Evolutionary conservation across 2,329 filamentous ascomycete genomes (phyloP).

Genomic region (Trichoderma cornu-damae): DNA sequence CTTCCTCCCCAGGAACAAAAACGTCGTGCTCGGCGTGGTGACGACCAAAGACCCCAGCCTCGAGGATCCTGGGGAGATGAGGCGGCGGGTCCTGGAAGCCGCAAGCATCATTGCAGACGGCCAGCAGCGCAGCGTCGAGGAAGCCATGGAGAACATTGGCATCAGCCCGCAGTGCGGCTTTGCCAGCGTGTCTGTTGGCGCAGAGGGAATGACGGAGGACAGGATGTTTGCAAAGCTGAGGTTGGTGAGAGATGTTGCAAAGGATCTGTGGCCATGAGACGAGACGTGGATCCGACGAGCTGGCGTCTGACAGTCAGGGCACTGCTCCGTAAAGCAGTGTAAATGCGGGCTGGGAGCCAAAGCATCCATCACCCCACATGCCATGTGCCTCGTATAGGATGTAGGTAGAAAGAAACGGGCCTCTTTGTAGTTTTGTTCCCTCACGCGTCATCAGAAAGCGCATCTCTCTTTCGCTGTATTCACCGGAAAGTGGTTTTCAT

Average conservation of each 20-base stretch:
- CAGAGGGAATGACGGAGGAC: constrained; percentile 58
- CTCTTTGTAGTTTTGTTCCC: too few species aligned
- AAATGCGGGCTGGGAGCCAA: background rate
- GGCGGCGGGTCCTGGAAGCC: constrained; percentile 49
- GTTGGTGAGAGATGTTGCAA: constrained; percentile 61
- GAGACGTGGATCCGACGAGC: background rate
- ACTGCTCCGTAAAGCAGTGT: background rate
- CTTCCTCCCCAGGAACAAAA: constrained; percentile 55
- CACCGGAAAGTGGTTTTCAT: too few species aligned
- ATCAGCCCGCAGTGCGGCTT: constrained; percentile 68
- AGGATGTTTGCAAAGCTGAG: constrained; percentile 68
- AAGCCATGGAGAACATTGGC: constrained; percentile 60
- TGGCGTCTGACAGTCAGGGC: background rate
- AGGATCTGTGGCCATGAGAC: constrained; percentile 52
- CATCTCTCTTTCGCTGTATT: too few species aligned
- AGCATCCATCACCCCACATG: background rate
- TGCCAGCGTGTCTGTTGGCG: constrained; percentile 62
- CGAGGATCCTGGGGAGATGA: constrained; percentile 52
- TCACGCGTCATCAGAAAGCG: too few species aligned
- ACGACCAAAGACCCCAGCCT: constrained; percentile 56
- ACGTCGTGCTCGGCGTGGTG: constrained; percentile 57
- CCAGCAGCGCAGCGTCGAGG: constrained; percentile 54
- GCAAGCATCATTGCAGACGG: constrained; percentile 64
- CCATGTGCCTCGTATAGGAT: background rate
- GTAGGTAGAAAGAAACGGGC: too few species aligned